Evolutionary conservation across 2,329 filamentous ascomycete genomes (phyloP).

Genomic region (Aspergillus sp.): DNA sequence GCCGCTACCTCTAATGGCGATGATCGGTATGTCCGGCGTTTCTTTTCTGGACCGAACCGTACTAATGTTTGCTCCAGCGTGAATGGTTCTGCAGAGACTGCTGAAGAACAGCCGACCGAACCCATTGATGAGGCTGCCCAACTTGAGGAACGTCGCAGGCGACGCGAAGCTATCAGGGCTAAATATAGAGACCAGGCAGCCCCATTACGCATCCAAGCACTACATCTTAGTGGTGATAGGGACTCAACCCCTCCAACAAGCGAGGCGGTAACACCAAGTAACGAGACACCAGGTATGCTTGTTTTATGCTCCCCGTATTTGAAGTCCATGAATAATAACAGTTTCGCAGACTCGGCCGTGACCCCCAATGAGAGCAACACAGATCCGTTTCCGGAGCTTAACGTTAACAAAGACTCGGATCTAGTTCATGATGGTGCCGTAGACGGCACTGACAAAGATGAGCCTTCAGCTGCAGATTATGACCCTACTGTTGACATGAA

Average conservation of each 20-base stretch:
- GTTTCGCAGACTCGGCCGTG: constrained; percentile 35
- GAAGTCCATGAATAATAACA: neutral
- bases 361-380: constrained; percentile 50
- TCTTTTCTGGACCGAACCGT: neutral
- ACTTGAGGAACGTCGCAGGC: constrained; percentile 80
- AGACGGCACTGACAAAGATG: constrained; percentile 59
- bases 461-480: constrained; percentile 89
- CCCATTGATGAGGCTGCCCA: constrained; percentile 77
- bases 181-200: constrained; percentile 72
- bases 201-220: constrained; percentile 72
- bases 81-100: constrained; percentile 14
- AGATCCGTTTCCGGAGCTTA: constrained; percentile 60
- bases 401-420: constrained; percentile 66
- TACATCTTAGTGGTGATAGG: constrained; percentile 63
- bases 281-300: constrained; percentile 41
- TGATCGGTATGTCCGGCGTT: constrained; percentile 44
- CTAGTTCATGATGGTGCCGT: constrained; percentile 58
- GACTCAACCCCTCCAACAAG: constrained; percentile 54
- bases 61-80: constrained; percentile 21
- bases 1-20: constrained; percentile 31
- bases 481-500: constrained; percentile 86
- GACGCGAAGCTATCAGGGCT: constrained; percentile 79
- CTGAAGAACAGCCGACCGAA: constrained; percentile 49
- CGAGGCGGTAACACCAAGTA: constrained; percentile 40
- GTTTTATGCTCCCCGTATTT: neutral